These are phyloP conservation scores for Phytophthora crassamura DNA, from an alignment of 352 stramenopile genomes.

Conservation along the genomic window DNA sequence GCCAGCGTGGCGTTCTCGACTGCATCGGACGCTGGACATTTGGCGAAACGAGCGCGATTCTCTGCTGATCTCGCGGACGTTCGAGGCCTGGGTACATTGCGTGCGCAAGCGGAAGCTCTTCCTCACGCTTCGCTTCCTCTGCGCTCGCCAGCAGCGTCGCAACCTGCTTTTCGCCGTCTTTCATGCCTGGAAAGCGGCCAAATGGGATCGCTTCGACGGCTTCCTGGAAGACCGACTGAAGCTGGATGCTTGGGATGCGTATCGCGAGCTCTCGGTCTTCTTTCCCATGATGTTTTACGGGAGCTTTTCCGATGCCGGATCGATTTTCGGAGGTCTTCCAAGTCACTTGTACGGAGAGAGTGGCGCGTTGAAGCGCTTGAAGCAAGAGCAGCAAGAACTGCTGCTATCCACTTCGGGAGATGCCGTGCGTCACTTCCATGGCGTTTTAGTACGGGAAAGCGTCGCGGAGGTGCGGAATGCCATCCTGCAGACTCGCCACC, in stretches of 20 bases:
- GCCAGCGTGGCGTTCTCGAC: slow-evolving; percentile 46
- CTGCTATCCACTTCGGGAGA: slow-evolving; percentile 18
- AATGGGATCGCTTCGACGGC: slow-evolving; percentile 65
- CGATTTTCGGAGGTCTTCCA: slow-evolving; percentile 64
- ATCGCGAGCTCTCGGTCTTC: slow-evolving; percentile 58
- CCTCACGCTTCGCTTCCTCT: slow-evolving; percentile 54
- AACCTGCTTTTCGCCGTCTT: slow-evolving; percentile 63
- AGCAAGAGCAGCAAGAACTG: slow-evolving; percentile 23
- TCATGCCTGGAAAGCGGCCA: slow-evolving; percentile 63
- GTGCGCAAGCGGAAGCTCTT: slow-evolving; percentile 59
- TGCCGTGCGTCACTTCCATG: slow-evolving; percentile 56
- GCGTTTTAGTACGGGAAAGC: slow-evolving; percentile 50
- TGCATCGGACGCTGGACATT: slow-evolving; percentile 57
- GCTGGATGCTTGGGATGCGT: slow-evolving; percentile 65
- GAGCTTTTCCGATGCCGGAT: slow-evolving; percentile 56
- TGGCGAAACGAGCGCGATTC: slow-evolving; percentile 47
- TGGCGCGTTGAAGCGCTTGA: not conserved
- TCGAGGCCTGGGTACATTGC: slow-evolving; percentile 58
- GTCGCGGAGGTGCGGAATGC: slow-evolving; percentile 60
- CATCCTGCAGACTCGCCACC: slow-evolving; percentile 52
- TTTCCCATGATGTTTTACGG: slow-evolving; percentile 75
- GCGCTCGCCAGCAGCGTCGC: slow-evolving; percentile 35
- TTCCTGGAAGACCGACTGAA: slow-evolving; percentile 65
- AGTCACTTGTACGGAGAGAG: slow-evolving; percentile 20
- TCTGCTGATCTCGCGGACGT: slow-evolving; percentile 37